phyloP scores from a whole-genome alignment of 1,284 basidiomycete species.

The Chondrostereum purpureum region DNA sequence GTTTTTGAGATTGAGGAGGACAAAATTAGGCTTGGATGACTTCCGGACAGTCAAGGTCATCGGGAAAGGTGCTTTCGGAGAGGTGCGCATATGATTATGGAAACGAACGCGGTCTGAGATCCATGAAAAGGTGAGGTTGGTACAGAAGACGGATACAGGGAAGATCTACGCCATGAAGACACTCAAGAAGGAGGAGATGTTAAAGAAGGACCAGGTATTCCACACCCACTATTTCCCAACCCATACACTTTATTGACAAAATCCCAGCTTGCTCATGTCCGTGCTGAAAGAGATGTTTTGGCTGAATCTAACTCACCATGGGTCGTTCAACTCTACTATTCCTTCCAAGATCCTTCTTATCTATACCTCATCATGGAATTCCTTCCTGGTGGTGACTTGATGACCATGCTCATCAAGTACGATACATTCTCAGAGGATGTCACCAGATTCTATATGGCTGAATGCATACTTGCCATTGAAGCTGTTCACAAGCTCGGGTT shows the following conservation, averaged over 20 bases:
- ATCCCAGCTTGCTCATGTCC: slow-evolving; percentile 85
- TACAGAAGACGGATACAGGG: slow-evolving; percentile 95
- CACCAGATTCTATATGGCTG: slow-evolving; percentile 95
- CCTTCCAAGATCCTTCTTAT: slow-evolving; percentile 93
- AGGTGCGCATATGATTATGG: slow-evolving; percentile 39
- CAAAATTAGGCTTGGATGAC: slow-evolving; percentile 82
- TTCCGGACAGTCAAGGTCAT: slow-evolving; percentile 94
- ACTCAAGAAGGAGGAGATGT: slow-evolving; percentile 96
- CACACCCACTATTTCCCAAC: slow-evolving; percentile 8
- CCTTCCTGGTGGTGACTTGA: slow-evolving; percentile 95
- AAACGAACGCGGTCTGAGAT: background rate
- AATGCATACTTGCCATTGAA: slow-evolving; percentile 88
- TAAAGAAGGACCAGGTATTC: slow-evolving; percentile 94
- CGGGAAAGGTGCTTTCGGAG: slow-evolving; percentile 92
- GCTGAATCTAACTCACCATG: slow-evolving; percentile 96
- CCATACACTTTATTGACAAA: slow-evolving; percentile 40
- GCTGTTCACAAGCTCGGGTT: slow-evolving; percentile 91
- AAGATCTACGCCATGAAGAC: slow-evolving; percentile 99
- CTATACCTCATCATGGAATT: slow-evolving; percentile 99
- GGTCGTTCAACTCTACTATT: slow-evolving; percentile 98
- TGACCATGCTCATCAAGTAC: slow-evolving; percentile 99
- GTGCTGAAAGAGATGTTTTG: slow-evolving; percentile 80
- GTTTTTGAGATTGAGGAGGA: slow-evolving; percentile 67
- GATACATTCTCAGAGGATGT: slow-evolving; percentile 99
- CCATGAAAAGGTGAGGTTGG: slow-evolving; percentile 74